Percentiles rank a stretch among this genome's conserved stretches.
phyloP scores from a whole-genome alignment of 768 basidiomycete genomes.

The Termitomyces sp. region DNA sequence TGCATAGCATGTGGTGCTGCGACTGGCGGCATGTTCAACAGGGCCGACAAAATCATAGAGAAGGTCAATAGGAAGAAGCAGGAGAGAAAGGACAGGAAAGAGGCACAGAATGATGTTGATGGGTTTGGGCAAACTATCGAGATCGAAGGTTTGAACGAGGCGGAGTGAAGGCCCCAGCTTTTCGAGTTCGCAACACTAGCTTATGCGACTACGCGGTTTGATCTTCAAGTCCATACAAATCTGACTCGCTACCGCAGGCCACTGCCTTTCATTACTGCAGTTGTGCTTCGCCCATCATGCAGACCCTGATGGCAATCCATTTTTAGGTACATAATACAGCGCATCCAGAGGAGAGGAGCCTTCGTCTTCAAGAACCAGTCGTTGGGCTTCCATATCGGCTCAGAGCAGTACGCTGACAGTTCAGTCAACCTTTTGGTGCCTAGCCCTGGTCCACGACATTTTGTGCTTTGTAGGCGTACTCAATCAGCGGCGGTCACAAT shows the following conservation, averaged over 20 bases:
- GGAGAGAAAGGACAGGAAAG: constrained; percentile 49
- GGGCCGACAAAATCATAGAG: constrained; percentile 87
- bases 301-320: neutral
- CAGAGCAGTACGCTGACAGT: neutral
- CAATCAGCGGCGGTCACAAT: neutral
- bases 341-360: neutral
- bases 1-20: constrained; percentile 92
- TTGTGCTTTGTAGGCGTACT: neutral
- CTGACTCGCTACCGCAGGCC: constrained; percentile 1
- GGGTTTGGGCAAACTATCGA: constrained; percentile 38
- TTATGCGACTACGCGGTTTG: neutral
- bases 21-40: constrained; percentile 95
- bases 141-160: constrained; percentile 50
- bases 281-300: neutral
- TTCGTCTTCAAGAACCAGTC: neutral
- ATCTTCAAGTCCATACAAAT: neutral
- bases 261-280: neutral
- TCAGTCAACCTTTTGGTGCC: neutral
- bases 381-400: neutral
- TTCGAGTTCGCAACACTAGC: neutral
- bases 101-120: constrained; percentile 30
- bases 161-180: constrained; percentile 19
- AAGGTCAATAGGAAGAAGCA: constrained; percentile 74
- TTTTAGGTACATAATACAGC: neutral
- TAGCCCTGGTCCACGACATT: neutral